Evolutionary conservation across 2,329 filamentous ascomycete species (phyloP).

Genomic region (Aciculosporium take): DNA sequence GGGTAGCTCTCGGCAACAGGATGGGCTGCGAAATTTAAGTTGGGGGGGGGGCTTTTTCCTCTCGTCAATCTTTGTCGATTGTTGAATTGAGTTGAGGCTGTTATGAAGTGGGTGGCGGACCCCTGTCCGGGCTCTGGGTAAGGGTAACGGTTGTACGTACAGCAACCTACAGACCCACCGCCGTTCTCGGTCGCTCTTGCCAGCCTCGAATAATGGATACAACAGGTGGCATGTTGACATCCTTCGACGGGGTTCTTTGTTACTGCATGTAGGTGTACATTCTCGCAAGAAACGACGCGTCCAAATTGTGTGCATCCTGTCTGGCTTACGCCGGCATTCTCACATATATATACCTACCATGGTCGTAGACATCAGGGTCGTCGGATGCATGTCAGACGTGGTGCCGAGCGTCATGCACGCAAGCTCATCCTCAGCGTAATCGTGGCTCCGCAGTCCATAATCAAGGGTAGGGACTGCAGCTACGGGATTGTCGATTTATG

Average conservation of each 20-base stretch:
- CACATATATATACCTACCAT: too few species aligned
- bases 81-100: slow-evolving; percentile 3
- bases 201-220: too few species aligned
- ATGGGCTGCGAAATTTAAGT: slow-evolving; percentile 3
- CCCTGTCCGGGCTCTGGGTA: background rate
- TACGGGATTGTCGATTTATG: too few species aligned
- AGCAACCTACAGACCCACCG: background rate
- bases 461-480: background rate
- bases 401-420: too few species aligned
- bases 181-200: slow-evolving; percentile 5
- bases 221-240: background rate
- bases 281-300: background rate
- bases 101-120: background rate
- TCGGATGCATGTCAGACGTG: too few species aligned
- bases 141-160: background rate
- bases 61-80: background rate
- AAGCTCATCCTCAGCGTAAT: background rate
- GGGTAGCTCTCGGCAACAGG: background rate
- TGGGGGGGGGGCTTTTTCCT: slow-evolving; percentile 1
- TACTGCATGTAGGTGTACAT: too few species aligned
- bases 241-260: background rate
- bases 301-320: background rate
- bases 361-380: too few species aligned
- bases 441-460: too few species aligned
- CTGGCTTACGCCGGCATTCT: background rate